Percentiles rank a stretch among this genome's conserved stretches.
Evolutionary conservation across 768 basidiomycete species (phyloP).

Genomic region (Lepiota venenata): DNA sequence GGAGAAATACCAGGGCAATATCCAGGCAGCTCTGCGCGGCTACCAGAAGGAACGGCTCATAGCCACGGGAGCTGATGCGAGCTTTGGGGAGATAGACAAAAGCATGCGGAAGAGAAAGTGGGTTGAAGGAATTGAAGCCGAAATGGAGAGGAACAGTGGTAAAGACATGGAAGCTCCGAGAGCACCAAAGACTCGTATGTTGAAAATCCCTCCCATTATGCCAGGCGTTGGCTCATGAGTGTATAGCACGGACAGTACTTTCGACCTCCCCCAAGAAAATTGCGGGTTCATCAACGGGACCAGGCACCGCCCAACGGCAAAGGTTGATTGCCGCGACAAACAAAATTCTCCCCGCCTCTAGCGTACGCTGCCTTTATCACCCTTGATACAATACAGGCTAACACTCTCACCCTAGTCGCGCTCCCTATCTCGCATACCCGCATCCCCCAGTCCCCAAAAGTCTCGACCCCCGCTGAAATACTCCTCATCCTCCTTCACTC

Average conservation of each 20-base stretch:
- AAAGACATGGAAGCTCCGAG: conserved; percentile 38
- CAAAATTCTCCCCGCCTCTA: conserved; percentile 36
- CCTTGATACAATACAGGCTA: background rate
- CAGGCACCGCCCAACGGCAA: conserved; percentile 49
- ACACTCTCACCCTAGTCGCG: conserved; percentile 23
- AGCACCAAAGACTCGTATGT: conserved; percentile 59
- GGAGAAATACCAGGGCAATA: conserved; percentile 72
- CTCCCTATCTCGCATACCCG: conserved; percentile 29
- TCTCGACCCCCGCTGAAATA: conserved; percentile 42
- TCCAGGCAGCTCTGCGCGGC: conserved; percentile 67
- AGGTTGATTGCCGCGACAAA: conserved; percentile 35
- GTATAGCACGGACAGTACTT: conserved; percentile 29
- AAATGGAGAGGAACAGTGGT: conserved; percentile 29
- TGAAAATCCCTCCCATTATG: background rate
- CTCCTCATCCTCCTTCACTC: conserved; percentile 25
- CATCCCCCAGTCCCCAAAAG: conserved; percentile 46
- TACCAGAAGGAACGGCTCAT: conserved; percentile 62
- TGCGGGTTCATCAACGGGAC: conserved; percentile 44
- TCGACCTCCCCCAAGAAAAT: conserved; percentile 61
- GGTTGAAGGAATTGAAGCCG: conserved; percentile 61
- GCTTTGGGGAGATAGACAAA: conserved; percentile 57
- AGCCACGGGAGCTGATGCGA: conserved; percentile 45
- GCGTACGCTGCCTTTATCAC: conserved; percentile 24
- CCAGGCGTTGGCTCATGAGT: background rate
- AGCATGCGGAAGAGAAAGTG: conserved; percentile 75